A percentile compares a stretch with the other conserved stretches of the same genome.
These are phyloP conservation scores for Crithidia sp. DNA, from an alignment of 208 protist species.

Conservation along the genomic window DNA sequence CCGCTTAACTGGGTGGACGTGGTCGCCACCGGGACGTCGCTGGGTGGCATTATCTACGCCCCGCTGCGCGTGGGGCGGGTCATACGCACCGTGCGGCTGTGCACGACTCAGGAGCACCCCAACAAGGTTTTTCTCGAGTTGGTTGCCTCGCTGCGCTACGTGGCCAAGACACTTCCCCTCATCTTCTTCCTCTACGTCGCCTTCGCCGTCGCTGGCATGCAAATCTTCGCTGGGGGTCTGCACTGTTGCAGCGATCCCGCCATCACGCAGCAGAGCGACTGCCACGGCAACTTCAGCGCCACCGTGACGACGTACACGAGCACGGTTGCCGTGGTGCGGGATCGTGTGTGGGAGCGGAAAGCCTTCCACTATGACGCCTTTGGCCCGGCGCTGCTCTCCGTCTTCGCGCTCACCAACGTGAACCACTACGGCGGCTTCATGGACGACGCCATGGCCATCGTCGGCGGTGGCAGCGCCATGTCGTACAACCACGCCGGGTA, in stretches of 20 bases:
- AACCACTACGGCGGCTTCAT: constrained; percentile 69
- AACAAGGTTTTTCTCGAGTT: constrained; percentile 38
- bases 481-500: constrained; percentile 37
- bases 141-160: constrained; percentile 24
- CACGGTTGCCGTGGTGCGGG: background rate
- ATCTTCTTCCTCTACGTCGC: constrained; percentile 43
- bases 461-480: background rate
- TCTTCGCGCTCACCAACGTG: constrained; percentile 47
- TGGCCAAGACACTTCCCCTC: constrained; percentile 29
- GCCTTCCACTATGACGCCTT: constrained; percentile 66
- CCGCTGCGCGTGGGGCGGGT: constrained; percentile 45
- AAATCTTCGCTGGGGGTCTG: constrained; percentile 57
- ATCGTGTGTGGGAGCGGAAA: constrained; percentile 26
- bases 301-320: constrained; percentile 16
- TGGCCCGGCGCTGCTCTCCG: constrained; percentile 54
- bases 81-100: constrained; percentile 50
- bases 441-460: constrained; percentile 49
- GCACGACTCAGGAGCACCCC: constrained; percentile 43
- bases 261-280: constrained; percentile 3
- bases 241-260: constrained; percentile 47
- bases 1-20: constrained; percentile 62
- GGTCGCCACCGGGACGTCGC: constrained; percentile 39
- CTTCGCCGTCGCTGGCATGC: constrained; percentile 54
- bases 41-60: constrained; percentile 48
- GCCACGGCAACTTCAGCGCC: constrained; percentile 29